Evolutionary conservation across 2,329 filamentous ascomycete species (phyloP).

Genomic region (Elsinoe ampelina): DNA sequence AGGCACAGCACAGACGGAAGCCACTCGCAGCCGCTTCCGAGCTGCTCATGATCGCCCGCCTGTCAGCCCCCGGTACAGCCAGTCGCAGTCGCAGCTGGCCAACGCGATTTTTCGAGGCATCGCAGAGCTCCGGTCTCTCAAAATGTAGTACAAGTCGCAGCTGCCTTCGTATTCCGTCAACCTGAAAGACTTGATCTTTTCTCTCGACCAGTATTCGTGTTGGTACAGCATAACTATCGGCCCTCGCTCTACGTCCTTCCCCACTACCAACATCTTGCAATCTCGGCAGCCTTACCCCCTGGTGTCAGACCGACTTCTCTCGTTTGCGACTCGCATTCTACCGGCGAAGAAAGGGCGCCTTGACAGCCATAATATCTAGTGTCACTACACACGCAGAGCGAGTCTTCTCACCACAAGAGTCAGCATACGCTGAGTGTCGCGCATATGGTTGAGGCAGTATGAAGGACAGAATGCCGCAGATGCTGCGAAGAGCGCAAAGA

Average conservation of each 20-base stretch:
- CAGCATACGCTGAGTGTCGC: slow-evolving; percentile 8
- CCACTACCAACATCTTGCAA: slow-evolving; percentile 1
- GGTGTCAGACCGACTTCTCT: neutral
- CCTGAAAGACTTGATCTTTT: neutral
- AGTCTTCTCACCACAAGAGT: neutral
- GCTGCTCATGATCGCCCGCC: slow-evolving; percentile 5
- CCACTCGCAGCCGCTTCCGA: slow-evolving; percentile 12
- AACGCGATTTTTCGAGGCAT: neutral
- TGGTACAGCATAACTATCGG: neutral
- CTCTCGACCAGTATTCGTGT: neutral
- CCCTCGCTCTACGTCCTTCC: neutral
- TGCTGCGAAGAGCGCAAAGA: slow-evolving; percentile 21
- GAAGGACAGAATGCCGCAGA: slow-evolving; percentile 14
- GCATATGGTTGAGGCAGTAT: slow-evolving; percentile 9
- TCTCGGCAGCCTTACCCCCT: slow-evolving; percentile 9
- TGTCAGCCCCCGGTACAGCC: slow-evolving; percentile 10
- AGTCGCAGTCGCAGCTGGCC: slow-evolving; percentile 4
- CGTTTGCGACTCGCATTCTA: neutral
- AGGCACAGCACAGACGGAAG: slow-evolving; percentile 12
- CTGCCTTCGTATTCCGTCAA: neutral
- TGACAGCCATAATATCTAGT: neutral
- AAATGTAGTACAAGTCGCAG: neutral
- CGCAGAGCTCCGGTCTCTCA: neutral
- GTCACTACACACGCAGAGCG: neutral
- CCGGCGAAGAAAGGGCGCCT: neutral